Evolutionary conservation across 768 basidiomycete genomes (phyloP).

Genomic region (Lanmaoa rubissima): DNA sequence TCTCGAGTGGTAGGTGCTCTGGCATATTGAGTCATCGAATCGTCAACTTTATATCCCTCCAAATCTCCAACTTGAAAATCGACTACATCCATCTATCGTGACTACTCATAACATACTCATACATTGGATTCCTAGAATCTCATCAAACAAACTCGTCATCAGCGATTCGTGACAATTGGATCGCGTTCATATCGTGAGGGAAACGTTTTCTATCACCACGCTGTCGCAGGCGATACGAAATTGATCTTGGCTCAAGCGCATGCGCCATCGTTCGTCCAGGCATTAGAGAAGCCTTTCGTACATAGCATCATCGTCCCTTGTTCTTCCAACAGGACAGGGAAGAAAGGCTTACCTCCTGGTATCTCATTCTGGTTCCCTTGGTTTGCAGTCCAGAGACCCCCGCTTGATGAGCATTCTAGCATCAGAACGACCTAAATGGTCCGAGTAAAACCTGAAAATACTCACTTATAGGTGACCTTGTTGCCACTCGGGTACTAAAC

Average conservation of each 20-base stretch:
- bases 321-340: not conserved
- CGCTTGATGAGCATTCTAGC: slow-evolving; percentile 26
- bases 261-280: slow-evolving; percentile 58
- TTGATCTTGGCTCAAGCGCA: slow-evolving; percentile 32
- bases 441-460: not conserved
- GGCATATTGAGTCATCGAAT: no score
- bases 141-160: not conserved
- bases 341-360: slow-evolving; percentile 25
- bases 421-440: not conserved
- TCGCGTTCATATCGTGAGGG: not conserved
- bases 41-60: not conserved
- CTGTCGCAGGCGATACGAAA: not conserved
- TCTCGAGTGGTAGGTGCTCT: no score
- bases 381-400: slow-evolving; percentile 46
- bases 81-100: not conserved
- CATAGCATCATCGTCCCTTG: not conserved
- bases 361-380: slow-evolving; percentile 44
- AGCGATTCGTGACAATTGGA: not conserved
- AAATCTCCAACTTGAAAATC: not conserved
- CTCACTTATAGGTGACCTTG: slow-evolving; percentile 42
- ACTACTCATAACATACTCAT: not conserved
- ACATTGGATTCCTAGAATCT: no score
- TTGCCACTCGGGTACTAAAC: slow-evolving; percentile 43
- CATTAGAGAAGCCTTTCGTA: slow-evolving; percentile 42
- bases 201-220: not conserved